Evolutionary conservation across 345 rosid genomes (phyloP).

Genomic region (Citrus medica): DNA sequence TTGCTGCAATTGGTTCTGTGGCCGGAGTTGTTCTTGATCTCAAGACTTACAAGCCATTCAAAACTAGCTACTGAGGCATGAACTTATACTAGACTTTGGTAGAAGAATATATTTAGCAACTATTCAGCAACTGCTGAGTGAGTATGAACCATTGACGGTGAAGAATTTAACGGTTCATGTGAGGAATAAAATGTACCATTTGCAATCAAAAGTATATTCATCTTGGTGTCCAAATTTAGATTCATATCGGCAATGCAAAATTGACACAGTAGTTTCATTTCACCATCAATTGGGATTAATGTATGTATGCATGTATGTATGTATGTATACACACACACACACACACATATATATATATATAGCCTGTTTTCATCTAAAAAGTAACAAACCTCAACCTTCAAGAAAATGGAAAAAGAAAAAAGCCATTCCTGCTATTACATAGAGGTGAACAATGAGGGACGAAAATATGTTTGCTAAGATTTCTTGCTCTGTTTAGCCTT

Average conservation of each 20-base stretch:
- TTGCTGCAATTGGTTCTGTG: conserved; percentile 48
- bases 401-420: neutral
- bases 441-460: neutral
- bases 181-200: neutral
- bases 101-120: neutral
- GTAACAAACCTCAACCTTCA: neutral
- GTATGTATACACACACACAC: neutral
- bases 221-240: neutral
- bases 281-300: neutral
- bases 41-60: conserved; percentile 50
- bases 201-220: neutral
- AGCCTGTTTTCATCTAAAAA: neutral
- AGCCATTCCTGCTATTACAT: neutral
- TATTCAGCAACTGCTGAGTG: neutral
- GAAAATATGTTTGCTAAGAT: neutral
- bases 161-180: neutral
- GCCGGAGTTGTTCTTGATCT: conserved; percentile 56
- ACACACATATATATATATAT: too few species aligned
- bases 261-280: neutral
- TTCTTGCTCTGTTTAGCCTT: conserved; percentile 43
- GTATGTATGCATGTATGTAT: too few species aligned
- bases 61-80: conserved; percentile 33
- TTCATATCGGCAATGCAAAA: neutral
- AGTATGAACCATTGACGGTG: neutral
- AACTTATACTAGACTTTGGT: neutral